Evolutionary conservation across 2,329 filamentous ascomycete genomes (phyloP).

Genomic region (Cercospora sp.): DNA sequence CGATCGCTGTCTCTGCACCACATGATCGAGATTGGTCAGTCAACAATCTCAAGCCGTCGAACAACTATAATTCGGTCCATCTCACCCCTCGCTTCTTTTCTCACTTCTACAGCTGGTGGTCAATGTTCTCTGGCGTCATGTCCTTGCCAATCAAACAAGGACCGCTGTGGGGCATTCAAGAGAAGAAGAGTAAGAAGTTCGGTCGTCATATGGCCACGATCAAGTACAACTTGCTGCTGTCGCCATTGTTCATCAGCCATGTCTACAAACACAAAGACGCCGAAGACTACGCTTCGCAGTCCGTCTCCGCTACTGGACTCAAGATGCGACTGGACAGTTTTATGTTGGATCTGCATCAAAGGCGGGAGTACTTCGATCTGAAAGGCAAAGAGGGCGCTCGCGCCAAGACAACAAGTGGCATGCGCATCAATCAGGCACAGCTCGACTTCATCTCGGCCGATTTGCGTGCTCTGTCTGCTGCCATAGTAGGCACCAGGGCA

Average conservation of each 20-base stretch:
- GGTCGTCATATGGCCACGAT: conserved; percentile 95
- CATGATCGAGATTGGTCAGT: conserved; percentile 83
- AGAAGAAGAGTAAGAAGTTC: conserved; percentile 98
- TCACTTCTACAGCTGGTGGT: conserved; percentile 98
- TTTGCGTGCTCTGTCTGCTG: conserved; percentile 88
- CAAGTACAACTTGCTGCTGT: conserved; percentile 92
- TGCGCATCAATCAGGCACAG: conserved; percentile 94
- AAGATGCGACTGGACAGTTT: conserved; percentile 96
- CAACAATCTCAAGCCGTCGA: conserved; percentile 70
- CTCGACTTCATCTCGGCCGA: conserved; percentile 90
- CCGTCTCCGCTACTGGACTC: conserved; percentile 89
- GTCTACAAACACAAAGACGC: conserved; percentile 98
- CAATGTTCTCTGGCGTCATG: conserved; percentile 91
- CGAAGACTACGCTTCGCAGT: conserved; percentile 75
- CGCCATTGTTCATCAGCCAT: conserved; percentile 90
- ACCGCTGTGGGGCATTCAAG: conserved; percentile 82
- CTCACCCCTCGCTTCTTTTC: conserved; percentile 95
- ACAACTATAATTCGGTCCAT: conserved; percentile 95
- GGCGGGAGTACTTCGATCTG: conserved; percentile 85
- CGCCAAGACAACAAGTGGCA: conserved; percentile 80
- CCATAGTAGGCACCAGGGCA: conserved; percentile 75
- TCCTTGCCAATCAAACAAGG: conserved; percentile 93
- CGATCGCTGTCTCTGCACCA: conserved; percentile 85
- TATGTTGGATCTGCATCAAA: conserved; percentile 93
- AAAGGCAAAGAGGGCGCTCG: conserved; percentile 67